A percentile compares a stretch with the other conserved stretches of the same genome.
These are phyloP conservation scores for Vitis hybrid DNA, from an alignment of 177 flowering plant species.

Conservation along the genomic window DNA sequence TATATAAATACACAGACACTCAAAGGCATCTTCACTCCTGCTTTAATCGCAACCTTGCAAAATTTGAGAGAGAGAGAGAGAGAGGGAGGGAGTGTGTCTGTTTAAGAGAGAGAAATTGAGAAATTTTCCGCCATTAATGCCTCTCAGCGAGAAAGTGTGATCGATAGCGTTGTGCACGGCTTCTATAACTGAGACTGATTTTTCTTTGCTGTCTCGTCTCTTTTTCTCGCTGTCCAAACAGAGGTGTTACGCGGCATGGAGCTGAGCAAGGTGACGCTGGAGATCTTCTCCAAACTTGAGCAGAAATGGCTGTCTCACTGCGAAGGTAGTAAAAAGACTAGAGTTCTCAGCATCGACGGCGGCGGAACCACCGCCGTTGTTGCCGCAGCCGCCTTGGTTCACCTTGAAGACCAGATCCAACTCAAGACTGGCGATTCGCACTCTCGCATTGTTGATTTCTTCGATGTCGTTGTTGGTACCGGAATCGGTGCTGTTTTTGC, in stretches of 20 bases:
- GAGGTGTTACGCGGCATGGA: slow-evolving; percentile 32
- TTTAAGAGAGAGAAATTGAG: slow-evolving; percentile 1
- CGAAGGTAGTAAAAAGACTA: slow-evolving; percentile 40
- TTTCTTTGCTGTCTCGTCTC: neutral
- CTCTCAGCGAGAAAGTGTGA: slow-evolving; percentile 29
- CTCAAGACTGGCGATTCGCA: slow-evolving; percentile 48
- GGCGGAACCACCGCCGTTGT: slow-evolving; percentile 53
- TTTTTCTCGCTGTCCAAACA: neutral
- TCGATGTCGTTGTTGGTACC: slow-evolving; percentile 74
- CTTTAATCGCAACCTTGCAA: neutral
- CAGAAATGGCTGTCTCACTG: slow-evolving; percentile 73
- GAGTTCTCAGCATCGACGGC: slow-evolving; percentile 74
- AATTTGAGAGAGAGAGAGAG: slow-evolving; percentile 1
- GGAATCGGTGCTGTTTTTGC: slow-evolving; percentile 76
- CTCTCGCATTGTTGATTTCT: slow-evolving; percentile 64
- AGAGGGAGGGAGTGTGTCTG: neutral
- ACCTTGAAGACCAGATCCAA: slow-evolving; percentile 67
- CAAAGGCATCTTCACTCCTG: neutral
- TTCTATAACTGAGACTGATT: neutral
- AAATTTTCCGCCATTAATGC: slow-evolving; percentile 21
- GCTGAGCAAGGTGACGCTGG: slow-evolving; percentile 54
- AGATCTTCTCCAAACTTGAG: slow-evolving; percentile 73
- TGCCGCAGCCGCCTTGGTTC: slow-evolving; percentile 52
- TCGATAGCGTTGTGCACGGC: slow-evolving; percentile 11
- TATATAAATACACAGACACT: slow-evolving; percentile 11